Percentiles rank a stretch among this genome's conserved stretches.
Conservation (phyloP, 1,284 basidiomycete genomes). For the Cutaneotrichosporon cyanovorans region DNA sequence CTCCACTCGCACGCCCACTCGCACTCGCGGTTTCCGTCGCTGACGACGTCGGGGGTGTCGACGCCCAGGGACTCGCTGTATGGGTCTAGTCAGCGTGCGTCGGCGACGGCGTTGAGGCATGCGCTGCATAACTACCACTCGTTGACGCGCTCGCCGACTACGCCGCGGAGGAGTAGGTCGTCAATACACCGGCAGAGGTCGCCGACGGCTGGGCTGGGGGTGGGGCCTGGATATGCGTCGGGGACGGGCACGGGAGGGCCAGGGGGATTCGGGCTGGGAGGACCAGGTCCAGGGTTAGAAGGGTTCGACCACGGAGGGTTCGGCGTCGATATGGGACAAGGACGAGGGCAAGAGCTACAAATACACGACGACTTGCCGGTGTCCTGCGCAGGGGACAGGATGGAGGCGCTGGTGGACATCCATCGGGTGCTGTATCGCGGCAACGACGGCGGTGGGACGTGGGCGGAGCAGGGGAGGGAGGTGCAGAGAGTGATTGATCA, state of each 20-base stretch:
- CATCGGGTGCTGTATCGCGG: constrained; percentile 40
- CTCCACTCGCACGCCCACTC: constrained; percentile 9
- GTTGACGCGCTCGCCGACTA: constrained; percentile 1
- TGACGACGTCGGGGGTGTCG: constrained; percentile 3
- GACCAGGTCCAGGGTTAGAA: neutral
- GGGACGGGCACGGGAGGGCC: no score
- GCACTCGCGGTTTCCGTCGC: constrained; percentile 15
- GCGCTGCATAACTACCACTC: constrained; percentile 19
- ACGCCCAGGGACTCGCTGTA: constrained; percentile 13
- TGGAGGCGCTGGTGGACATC: constrained; percentile 38
- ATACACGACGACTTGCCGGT: no score
- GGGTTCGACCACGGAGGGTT: no score
- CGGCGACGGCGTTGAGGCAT: constrained; percentile 15
- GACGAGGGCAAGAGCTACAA: no score
- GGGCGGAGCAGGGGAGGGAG: constrained; percentile 27
- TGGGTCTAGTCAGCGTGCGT: constrained; percentile 11
- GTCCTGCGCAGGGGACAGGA: constrained; percentile 15
- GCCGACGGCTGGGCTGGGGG: no score
- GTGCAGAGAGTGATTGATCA: constrained; percentile 32
- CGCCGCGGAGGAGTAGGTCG: no score
- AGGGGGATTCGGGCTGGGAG: neutral
- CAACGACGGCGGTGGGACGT: constrained; percentile 21
- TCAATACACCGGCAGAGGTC: no score
- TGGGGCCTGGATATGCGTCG: no score
- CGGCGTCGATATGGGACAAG: no score